These are phyloP conservation scores for Botrytis fragariae DNA, from an alignment of 2,329 filamentous ascomycete species.

Conservation along the genomic window DNA sequence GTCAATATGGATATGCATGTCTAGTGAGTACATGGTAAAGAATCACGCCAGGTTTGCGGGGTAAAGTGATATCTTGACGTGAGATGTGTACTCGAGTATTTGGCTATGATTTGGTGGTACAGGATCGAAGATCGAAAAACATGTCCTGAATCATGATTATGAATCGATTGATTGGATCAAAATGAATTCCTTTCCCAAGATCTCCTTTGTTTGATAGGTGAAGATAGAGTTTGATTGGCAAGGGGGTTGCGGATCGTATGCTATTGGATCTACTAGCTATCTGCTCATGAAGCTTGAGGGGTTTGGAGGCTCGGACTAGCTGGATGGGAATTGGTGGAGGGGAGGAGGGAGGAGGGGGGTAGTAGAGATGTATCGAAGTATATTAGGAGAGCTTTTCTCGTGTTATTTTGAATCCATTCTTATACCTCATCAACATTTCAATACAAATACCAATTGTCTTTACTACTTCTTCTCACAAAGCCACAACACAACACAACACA, in stretches of 20 bases:
- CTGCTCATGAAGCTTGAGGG: not conserved
- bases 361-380: not conserved
- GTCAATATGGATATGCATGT: not conserved
- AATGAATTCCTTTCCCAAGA: not conserved
- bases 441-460: not conserved
- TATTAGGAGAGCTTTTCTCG: slow-evolving; percentile 4
- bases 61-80: not conserved
- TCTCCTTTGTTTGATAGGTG: not conserved
- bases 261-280: not conserved
- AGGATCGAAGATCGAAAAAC: not conserved
- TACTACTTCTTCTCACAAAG: not conserved
- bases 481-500: rapidly evolving
- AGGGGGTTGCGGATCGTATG: not conserved
- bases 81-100: not conserved
- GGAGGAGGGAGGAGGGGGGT: not conserved
- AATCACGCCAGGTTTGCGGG: slow-evolving; percentile 6
- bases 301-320: not conserved
- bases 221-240: not conserved
- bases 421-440: rapidly evolving
- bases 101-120: not conserved
- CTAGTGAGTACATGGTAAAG: not conserved
- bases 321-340: not conserved
- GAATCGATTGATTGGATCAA: not conserved
- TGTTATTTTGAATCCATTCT: rapidly evolving
- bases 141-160: not conserved